Conservation (phyloP, 2,329 filamentous ascomycete species). For the Colletotrichum destructivum region DNA sequence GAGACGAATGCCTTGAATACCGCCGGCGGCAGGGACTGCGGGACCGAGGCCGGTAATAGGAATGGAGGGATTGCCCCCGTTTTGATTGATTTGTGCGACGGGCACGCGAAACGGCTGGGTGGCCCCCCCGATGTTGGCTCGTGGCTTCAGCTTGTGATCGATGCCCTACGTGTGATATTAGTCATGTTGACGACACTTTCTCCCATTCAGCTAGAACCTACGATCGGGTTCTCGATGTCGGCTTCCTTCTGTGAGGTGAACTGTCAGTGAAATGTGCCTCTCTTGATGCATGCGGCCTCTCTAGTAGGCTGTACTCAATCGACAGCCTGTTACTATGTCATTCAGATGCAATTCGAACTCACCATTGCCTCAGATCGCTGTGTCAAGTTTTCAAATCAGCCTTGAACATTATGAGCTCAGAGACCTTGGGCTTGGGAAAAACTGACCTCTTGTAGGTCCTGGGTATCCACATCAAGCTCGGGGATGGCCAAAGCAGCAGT, state of each 20-base stretch:
- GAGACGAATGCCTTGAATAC: background rate
- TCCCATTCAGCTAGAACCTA: background rate
- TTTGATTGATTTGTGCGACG: too few relatives aligned
- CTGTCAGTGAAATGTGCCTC: background rate
- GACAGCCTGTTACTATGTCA: too few relatives aligned
- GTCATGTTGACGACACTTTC: background rate
- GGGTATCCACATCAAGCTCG: background rate
- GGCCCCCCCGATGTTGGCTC: background rate
- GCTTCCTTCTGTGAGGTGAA: background rate
- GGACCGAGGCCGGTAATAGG: too few relatives aligned
- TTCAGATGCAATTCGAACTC: background rate
- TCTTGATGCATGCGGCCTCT: too few relatives aligned
- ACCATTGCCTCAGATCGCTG: background rate
- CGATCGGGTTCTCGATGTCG: background rate
- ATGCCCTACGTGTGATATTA: background rate
- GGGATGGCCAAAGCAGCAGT: background rate
- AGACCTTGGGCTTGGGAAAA: too few relatives aligned
- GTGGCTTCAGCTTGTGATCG: background rate
- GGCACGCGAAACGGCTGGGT: too few relatives aligned
- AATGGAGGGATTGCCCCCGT: too few relatives aligned
- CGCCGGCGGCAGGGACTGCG: too few relatives aligned
- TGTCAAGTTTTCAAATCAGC: background rate
- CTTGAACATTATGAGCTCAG: background rate
- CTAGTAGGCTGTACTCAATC: background rate
- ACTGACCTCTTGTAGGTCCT: slow-evolving; percentile 10